Base-by-base conservation (phyloP, 805 yeast genomes). In the Teunomyces gatunensis region DNA sequence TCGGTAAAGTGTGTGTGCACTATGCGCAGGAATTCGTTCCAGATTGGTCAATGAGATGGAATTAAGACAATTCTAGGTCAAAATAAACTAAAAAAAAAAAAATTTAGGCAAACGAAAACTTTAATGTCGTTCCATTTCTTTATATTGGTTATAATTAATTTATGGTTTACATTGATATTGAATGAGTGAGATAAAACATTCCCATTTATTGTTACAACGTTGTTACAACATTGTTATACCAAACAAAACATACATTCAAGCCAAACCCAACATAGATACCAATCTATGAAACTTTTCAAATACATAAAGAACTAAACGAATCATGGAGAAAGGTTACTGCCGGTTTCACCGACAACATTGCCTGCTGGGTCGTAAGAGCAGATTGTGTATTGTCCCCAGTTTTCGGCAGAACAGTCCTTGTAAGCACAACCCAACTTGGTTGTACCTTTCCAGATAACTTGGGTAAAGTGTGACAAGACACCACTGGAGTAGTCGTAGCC, bases 301-400 rank as follows among this genome's bases (percentile, higher is more conserved):
- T 25, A 33, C 10, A 40, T 32, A 35, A 28, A 27, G 17, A 48
- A 34, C 25, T 39, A 42, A 23, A 13, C 12, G 35, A 23, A 36
- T 18, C 43, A 47, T 40, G 52, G 35, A 17, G 50, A 42, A 25
- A 52, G 53, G 32, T 56, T 53, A 12, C 41, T 46, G 33, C 37
- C 45, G 44, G 18, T 47, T 45, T 71, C 59, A 47, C 87, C 84
- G 43, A 74, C 67, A 45, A 75, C 61, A 69, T 89, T 89, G 57
- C 96, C 96, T 33, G 85, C 79, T 15, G 89, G 83, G 58, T 74
- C 69, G 54, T 90, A 89, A 45, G 84, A 81, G 66, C 96, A 89
- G 52, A 87, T 79, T 47, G 85, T 73, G 68, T 87, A 88, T 55
- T 73, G 68, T 46, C 82, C 81, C 59, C 71, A 69, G 59, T 59